A percentile compares a stretch with the other conserved stretches of the same genome.
Conservation (phyloP, 1,284 basidiomycete species). For the Leccinum fuscescens region DNA sequence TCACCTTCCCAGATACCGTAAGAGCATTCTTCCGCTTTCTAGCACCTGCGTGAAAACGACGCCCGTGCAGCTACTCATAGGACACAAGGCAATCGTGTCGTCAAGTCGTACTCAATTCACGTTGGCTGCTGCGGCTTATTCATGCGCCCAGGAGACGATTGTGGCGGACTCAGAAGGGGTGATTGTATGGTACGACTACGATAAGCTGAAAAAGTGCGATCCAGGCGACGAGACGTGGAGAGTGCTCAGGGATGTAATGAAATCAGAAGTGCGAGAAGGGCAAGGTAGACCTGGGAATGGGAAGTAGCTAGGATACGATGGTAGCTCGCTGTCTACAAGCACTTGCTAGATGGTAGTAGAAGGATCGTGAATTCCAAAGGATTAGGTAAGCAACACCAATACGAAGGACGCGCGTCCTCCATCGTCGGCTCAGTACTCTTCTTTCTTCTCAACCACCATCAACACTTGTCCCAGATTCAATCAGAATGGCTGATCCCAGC, state of each 20-base stretch:
- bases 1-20: slow-evolving; percentile 71
- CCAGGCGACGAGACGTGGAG: slow-evolving; percentile 47
- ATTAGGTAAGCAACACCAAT: slow-evolving; percentile 14
- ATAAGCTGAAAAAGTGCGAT: slow-evolving; percentile 58
- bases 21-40: slow-evolving; percentile 20
- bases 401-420: slow-evolving; percentile 45
- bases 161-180: slow-evolving; percentile 63
- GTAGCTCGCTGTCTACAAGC: background rate
- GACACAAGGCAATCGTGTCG: slow-evolving; percentile 42
- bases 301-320: background rate
- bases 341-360: slow-evolving; percentile 10
- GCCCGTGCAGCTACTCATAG: slow-evolving; percentile 53
- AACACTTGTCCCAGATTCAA: slow-evolving; percentile 5
- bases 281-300: slow-evolving; percentile 4
- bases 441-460: slow-evolving; percentile 22
- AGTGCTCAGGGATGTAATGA: slow-evolving; percentile 22
- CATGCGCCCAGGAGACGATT: slow-evolving; percentile 55
- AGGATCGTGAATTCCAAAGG: slow-evolving; percentile 13
- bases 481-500: slow-evolving; percentile 70
- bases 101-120: slow-evolving; percentile 45
- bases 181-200: slow-evolving; percentile 77
- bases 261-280: slow-evolving; percentile 20
- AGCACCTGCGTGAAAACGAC: slow-evolving; percentile 1
- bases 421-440: slow-evolving; percentile 9
- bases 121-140: slow-evolving; percentile 56